Evolutionary conservation across 2,329 filamentous ascomycete species (phyloP).

Genomic region (Colletotrichum tanaceti): DNA sequence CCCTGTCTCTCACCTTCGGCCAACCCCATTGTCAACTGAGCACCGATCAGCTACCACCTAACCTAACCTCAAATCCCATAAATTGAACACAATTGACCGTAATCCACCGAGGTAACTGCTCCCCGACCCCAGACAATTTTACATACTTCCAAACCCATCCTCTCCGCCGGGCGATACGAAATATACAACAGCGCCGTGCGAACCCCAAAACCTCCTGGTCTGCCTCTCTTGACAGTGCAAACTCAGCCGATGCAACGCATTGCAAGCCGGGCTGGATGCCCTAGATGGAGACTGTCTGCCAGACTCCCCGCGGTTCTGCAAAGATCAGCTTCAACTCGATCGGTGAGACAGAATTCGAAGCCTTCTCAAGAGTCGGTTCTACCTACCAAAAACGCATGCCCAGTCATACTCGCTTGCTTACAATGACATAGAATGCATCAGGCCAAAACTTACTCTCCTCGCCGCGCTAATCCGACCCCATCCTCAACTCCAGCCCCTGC

Average conservation of each 20-base stretch:
- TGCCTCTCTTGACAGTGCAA: not conserved
- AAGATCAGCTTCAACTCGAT: constrained; percentile 9
- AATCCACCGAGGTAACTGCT: not conserved
- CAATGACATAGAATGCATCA: not conserved
- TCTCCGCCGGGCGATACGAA: not conserved
- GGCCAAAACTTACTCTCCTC: constrained; percentile 2
- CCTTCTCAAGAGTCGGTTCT: constrained; percentile 5
- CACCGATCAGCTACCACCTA: too few species aligned
- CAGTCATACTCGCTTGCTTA: not conserved
- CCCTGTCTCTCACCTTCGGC: too few species aligned
- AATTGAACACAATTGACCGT: not conserved
- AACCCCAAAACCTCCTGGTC: not conserved
- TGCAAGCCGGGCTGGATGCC: constrained; percentile 2
- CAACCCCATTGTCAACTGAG: too few species aligned
- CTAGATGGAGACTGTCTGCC: not conserved
- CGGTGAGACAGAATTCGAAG: not conserved
- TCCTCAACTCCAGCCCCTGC: not conserved
- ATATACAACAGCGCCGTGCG: not conserved
- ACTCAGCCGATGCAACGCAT: not conserved
- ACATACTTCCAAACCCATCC: not conserved
- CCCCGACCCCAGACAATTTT: not conserved
- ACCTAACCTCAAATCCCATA: not conserved
- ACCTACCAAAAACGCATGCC: too few species aligned
- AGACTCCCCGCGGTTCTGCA: not conserved
- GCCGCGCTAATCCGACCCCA: not conserved